Evolutionary conservation across 1,139 yeast genomes (phyloP).

Genomic region (Wickerhamomyces sp.): DNA sequence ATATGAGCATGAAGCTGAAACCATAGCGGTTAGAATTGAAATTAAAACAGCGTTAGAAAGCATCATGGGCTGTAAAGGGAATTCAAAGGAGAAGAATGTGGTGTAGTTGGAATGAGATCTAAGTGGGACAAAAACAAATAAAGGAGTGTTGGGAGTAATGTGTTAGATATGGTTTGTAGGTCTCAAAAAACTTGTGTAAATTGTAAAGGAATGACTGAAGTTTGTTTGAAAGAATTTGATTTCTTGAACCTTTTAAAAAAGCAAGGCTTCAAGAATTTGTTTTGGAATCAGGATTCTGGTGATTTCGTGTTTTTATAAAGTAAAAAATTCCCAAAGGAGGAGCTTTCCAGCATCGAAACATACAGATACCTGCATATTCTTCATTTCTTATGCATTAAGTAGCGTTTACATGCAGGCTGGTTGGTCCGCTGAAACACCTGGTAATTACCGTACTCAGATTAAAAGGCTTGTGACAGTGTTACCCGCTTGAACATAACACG

Average conservation of each 20-base stretch:
- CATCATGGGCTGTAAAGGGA: constrained; percentile 15
- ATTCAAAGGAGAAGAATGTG: not conserved
- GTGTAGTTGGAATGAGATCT: not conserved
- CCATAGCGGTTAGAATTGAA: constrained; percentile 23
- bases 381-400: too few species aligned
- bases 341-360: too few species aligned
- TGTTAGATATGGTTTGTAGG: not conserved
- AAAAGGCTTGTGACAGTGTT: too few species aligned
- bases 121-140: not conserved
- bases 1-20: constrained; percentile 37
- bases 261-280: not conserved
- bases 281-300: not conserved
- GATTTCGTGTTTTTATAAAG: constrained; percentile 1
- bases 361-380: too few species aligned
- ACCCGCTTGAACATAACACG: too few species aligned
- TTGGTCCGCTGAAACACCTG: too few species aligned
- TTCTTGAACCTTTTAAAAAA: not conserved
- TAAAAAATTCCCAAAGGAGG: constrained; percentile 23
- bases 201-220: constrained; percentile 2
- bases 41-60: constrained; percentile 20
- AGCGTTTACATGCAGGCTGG: too few species aligned
- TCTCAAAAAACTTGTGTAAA: not conserved
- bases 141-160: not conserved
- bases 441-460: too few species aligned
- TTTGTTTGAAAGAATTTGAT: not conserved